phyloP scores from a whole-genome alignment of 179 eudicot species.

The Pouteria campechiana region DNA sequence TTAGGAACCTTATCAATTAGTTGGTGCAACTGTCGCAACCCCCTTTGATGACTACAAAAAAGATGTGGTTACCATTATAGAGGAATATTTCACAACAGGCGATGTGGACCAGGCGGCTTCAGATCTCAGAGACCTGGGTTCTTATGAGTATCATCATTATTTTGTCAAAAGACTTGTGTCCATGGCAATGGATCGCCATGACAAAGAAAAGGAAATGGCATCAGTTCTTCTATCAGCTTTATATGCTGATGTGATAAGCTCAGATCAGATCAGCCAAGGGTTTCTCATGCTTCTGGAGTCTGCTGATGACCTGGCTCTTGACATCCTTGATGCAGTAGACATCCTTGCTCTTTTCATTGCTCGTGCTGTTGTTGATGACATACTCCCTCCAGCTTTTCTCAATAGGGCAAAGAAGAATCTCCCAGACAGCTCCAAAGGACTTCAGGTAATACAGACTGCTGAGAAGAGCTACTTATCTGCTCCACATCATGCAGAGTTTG shows the following conservation, averaged over 20 bases:
- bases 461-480: slow-evolving; percentile 98
- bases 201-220: slow-evolving; percentile 99
- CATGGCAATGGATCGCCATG: slow-evolving; percentile 91
- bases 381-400: slow-evolving; percentile 86
- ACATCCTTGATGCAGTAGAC: slow-evolving; percentile 79
- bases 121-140: slow-evolving; percentile 78
- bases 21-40: slow-evolving; percentile 61
- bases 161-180: slow-evolving; percentile 89
- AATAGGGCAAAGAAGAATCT: slow-evolving; percentile 56
- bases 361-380: slow-evolving; percentile 94
- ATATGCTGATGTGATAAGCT: slow-evolving; percentile 70
- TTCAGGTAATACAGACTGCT: slow-evolving; percentile 66
- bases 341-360: slow-evolving; percentile 81
- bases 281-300: slow-evolving; percentile 83
- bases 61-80: slow-evolving; percentile 74
- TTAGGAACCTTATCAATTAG: slow-evolving; percentile 88
- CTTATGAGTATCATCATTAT: slow-evolving; percentile 79
- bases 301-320: slow-evolving; percentile 85
- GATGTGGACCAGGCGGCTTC: slow-evolving; percentile 73
- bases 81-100: slow-evolving; percentile 81
- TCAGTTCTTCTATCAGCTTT: slow-evolving; percentile 88
- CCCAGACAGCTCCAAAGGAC: slow-evolving; percentile 58
- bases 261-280: slow-evolving; percentile 84
- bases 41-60: slow-evolving; percentile 95
- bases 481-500: slow-evolving; percentile 95